Evolutionary conservation across 2,329 filamentous ascomycete genomes (phyloP), one percentile per base, ranked within the genome.

Genomic region (Karstenula rhodostoma): DNA sequence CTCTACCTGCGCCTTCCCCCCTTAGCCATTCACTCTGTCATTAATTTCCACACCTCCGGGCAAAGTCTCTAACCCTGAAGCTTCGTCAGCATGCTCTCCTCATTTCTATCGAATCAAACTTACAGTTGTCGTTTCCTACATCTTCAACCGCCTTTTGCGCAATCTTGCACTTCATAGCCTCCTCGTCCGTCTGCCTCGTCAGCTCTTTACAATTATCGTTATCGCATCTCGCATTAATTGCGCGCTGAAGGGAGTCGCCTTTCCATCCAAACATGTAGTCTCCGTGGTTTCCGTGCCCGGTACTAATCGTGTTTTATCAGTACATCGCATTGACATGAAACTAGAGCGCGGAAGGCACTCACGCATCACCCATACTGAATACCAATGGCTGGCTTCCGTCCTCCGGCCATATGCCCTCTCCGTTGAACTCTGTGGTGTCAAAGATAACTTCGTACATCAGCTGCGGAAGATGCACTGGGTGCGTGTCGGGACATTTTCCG

Each of bases 401-500:
- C 27, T 63, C 62, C 13, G 65, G 64, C 68, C 71, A 73, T 6
- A 70, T 19, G 1, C 62, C 62, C 47, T 67, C 61, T 33, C 71
- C 52, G 52, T 75, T 73, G 56, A 69, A 76, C 43, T 68, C 63
- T 32, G 57, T 64, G 8, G 72, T 83, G 64, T 83, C 79, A 73
- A 80, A 83, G 62, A 83, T 79, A 2, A 81, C 79, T 68, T 83
- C 81, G 65, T 78, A 81, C 58, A 80, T 80, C 15, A 83, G 65
- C 71, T 83, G 81, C 10, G 81, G 81, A 58, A 82, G 78, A 32
- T 77, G 71, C 9, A 83, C 75, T 0, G 80, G 80, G 71, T 80
- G 78, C 0, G 73, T 75, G 0, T 75, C 69, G 1, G 80, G 80
- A 63, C 81, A 83, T 17, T 73, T 66, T 6, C 80, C 81, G 35